Evolutionary conservation across 2,329 filamentous ascomycete genomes (phyloP).

Genomic region (Penicillium occitanis): DNA sequence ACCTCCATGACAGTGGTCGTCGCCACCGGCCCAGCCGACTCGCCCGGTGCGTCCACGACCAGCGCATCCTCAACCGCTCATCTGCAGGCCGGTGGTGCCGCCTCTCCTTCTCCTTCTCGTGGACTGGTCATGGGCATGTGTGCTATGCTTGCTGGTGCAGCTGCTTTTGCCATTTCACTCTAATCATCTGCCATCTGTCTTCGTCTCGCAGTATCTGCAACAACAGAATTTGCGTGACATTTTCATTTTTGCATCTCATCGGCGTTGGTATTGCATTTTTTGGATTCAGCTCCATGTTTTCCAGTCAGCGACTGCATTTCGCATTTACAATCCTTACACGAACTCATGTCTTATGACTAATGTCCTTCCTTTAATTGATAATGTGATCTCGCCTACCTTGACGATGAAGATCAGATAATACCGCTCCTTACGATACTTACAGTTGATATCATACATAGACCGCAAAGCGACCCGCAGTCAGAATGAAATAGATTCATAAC

Average conservation of each 20-base stretch:
- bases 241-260: neutral
- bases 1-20: conserved; percentile 49
- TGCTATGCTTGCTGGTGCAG: conserved; percentile 44
- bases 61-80: conserved; percentile 31
- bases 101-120: conserved; percentile 27
- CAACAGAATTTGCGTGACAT: no score
- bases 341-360: conserved; percentile 15
- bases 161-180: conserved; percentile 41
- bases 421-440: neutral
- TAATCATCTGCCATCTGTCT: conserved; percentile 25
- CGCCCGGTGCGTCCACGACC: neutral
- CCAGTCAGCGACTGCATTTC: conserved; percentile 16
- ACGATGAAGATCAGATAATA: neutral
- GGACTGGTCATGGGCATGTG: conserved; percentile 37
- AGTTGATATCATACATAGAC: conserved; percentile 1
- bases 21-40: conserved; percentile 30
- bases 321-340: conserved; percentile 23
- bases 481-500: neutral
- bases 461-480: neutral
- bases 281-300: conserved; percentile 8
- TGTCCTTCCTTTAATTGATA: conserved; percentile 15
- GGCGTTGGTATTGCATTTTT: conserved; percentile 2
- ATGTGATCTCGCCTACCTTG: neutral
- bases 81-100: conserved; percentile 42
- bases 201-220: no score